phyloP scores from a whole-genome alignment of 2,329 filamentous ascomycete genomes.

The Fusarium buharicum region DNA sequence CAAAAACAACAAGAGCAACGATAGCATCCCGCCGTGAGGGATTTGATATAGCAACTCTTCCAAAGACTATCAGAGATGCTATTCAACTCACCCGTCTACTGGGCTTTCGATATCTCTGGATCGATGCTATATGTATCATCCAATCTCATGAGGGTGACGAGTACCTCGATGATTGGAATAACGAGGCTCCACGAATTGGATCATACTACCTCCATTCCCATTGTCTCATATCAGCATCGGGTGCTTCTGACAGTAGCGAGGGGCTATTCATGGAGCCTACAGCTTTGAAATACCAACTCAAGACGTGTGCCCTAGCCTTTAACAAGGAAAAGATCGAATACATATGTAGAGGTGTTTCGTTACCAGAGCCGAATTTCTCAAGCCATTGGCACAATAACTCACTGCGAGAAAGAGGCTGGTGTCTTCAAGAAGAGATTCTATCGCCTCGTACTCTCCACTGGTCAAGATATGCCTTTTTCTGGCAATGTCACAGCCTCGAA shows the following conservation, averaged over 20 bases:
- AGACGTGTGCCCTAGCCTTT: not conserved
- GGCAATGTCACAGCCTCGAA: not conserved
- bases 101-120: constrained; percentile 7
- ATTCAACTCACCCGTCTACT: constrained; percentile 5
- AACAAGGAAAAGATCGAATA: not conserved
- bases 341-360: not conserved
- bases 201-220: constrained; percentile 15
- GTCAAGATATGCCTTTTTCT: not conserved
- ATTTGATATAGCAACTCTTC: not conserved
- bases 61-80: constrained; percentile 2
- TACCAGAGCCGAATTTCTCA: not conserved
- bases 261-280: constrained; percentile 2
- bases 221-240: constrained; percentile 17
- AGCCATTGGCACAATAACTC: not conserved
- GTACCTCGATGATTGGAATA: constrained; percentile 10
- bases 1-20: not conserved
- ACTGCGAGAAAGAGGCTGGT: constrained; percentile 5
- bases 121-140: constrained; percentile 16
- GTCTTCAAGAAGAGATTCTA: not conserved
- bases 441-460: not conserved
- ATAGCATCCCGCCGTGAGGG: not conserved
- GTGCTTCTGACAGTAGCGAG: constrained; percentile 7
- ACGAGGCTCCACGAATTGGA: constrained; percentile 14
- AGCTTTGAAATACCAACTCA: not conserved
- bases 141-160: not conserved